These are phyloP conservation scores for Hura crepitans DNA, from an alignment of 441 rosid genomes.

Conservation along the genomic window DNA sequence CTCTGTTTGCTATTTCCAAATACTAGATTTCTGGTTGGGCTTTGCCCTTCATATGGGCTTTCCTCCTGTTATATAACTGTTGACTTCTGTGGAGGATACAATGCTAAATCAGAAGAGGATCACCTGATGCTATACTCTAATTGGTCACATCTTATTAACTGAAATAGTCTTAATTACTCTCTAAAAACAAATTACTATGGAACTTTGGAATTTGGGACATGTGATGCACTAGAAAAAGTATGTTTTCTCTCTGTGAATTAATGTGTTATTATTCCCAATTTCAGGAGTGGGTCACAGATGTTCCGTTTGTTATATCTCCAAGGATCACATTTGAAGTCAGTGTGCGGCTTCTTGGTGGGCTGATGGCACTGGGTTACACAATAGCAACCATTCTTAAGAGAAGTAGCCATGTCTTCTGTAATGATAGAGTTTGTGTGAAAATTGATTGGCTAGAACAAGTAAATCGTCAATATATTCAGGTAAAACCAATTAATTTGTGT, in stretches of 20 bases:
- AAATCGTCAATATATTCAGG: slow-evolving; percentile 91
- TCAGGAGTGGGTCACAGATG: slow-evolving; percentile 95
- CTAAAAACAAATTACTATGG: not conserved
- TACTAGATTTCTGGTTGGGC: not conserved
- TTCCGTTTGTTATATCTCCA: slow-evolving; percentile 95
- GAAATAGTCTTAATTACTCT: not conserved
- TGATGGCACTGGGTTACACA: slow-evolving; percentile 97
- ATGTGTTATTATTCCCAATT: slow-evolving; percentile 23
- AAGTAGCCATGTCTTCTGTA: slow-evolving; percentile 79
- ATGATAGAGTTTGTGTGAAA: slow-evolving; percentile 72
- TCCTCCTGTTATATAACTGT: not conserved
- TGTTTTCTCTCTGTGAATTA: not conserved
- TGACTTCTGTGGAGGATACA: not conserved
- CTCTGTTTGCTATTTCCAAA: not conserved
- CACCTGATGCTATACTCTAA: no score
- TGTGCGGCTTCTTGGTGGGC: slow-evolving; percentile 96
- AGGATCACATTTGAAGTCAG: slow-evolving; percentile 97
- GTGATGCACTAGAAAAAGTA: not conserved
- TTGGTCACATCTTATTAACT: not conserved
- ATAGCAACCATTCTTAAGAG: slow-evolving; percentile 93
- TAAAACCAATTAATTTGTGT: slow-evolving; percentile 22
- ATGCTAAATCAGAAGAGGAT: no score
- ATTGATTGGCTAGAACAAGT: slow-evolving; percentile 94
- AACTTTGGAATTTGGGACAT: not conserved
- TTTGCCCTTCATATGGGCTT: not conserved